Evolutionary conservation across 106 monocot species (phyloP), one percentile per base, ranked within the genome.

Genomic region (Alisma plantagoaquatica): DNA sequence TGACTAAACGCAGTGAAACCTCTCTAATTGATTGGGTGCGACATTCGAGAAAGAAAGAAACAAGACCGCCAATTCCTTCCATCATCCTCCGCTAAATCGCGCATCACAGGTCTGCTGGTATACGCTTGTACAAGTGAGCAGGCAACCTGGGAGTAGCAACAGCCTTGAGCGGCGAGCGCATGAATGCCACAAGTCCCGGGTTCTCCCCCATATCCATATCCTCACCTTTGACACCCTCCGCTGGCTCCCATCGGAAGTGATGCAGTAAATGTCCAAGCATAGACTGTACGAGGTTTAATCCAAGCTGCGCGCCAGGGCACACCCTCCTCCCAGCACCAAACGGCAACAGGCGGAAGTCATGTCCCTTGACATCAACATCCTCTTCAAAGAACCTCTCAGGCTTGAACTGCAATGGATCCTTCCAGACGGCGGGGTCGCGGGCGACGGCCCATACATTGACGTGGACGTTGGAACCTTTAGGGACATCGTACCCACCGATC

Each of bases 381-480:
- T 88, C 96, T 30, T 96, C 84, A 0, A 64, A 19, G 57, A 89
- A 96, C 42, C 96, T 65, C 70, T 96, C 96, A 0, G 88, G 88
- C 6, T 75, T 49, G 62, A 73, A 96, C 65, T 68, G 70, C 6
- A 81, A 45, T 0, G 96, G 88, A 14, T 78, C 68, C 35, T 81
- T 69, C 89, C 96, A 96, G 1, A 68, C 54, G n/a, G 58, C 42
- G 1, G 88, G 88, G 48, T 89, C 84, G 10, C 88, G 77, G 2
- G 80, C 84, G 2, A 88, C 57, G 24, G 94, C 94, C 94, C 94
- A 96, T 2, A 96, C 88, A 10, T 96, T 96, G 29, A 96, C 88
- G 31, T 78, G 67, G 11, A 96, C 75, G 33, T 65, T 81, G 27
- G 88, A 64, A 27, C 81, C 83, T 57, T 81, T 81, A 29, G 94